Percentiles rank a stretch among this genome's conserved stretches.
Evolutionary conservation across 108 stramenopile species (phyloP).

Genomic region (Skeletonema marinoi): DNA sequence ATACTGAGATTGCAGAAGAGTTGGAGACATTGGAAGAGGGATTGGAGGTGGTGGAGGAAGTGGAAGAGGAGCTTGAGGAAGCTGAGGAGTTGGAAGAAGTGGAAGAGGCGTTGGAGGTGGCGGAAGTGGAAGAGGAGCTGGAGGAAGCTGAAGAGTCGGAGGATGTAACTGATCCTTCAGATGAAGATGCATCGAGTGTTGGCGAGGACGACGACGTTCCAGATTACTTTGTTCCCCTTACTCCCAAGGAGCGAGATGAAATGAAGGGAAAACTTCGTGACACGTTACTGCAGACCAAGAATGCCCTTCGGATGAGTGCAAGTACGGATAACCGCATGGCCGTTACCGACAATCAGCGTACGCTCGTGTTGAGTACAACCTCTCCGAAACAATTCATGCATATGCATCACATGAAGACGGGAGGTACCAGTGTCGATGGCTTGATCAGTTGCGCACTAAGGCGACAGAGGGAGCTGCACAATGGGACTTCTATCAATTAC

Average conservation of each 20-base stretch:
- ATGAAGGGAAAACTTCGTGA: conserved; percentile 30
- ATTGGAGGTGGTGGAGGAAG: neutral
- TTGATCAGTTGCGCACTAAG: conserved; percentile 57
- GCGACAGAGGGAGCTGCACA: conserved; percentile 35
- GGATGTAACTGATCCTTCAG: neutral
- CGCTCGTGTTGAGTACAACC: conserved; percentile 21
- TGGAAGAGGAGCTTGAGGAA: neutral
- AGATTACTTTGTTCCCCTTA: conserved; percentile 47
- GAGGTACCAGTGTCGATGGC: conserved; percentile 65
- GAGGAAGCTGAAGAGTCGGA: neutral
- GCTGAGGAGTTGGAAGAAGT: neutral
- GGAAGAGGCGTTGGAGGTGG: neutral
- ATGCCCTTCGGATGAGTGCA: conserved; percentile 27
- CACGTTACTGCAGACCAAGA: conserved; percentile 19
- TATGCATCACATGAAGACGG: conserved; percentile 87
- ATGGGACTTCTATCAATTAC: conserved; percentile 27
- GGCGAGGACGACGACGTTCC: neutral
- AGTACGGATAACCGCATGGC: neutral
- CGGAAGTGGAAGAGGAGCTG: neutral
- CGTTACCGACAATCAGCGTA: conserved; percentile 23
- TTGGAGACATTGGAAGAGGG: neutral
- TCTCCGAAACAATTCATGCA: conserved; percentile 74
- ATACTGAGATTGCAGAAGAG: neutral
- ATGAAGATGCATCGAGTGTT: neutral
- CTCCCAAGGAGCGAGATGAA: conserved; percentile 23